Evolutionary conservation across 192 early-diverging fungal genomes (phyloP).

Genomic region (Podila epicladia): DNA sequence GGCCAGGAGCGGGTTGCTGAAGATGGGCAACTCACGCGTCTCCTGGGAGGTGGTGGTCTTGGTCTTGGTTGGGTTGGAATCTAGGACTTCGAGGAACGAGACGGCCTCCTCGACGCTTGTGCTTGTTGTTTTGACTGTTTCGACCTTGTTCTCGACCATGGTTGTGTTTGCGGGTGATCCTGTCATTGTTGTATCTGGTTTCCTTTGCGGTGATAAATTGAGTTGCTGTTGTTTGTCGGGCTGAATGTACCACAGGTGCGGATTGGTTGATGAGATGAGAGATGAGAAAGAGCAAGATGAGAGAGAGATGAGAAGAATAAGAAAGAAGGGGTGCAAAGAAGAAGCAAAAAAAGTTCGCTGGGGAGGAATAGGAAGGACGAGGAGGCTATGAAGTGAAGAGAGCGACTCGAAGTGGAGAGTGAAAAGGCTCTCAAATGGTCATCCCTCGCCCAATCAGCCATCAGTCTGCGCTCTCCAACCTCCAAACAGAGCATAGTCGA

Average conservation of each 20-base stretch:
- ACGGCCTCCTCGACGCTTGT: slow-evolving; percentile 22
- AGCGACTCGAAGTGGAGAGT: too few species aligned
- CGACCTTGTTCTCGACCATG: slow-evolving; percentile 22
- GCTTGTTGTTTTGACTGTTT: slow-evolving; percentile 7
- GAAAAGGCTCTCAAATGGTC: too few species aligned
- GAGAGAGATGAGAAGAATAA: background rate
- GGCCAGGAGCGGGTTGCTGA: slow-evolving; percentile 48
- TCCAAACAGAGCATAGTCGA: too few species aligned
- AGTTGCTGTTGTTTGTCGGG: background rate
- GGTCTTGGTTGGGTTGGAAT: background rate
- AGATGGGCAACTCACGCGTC: slow-evolving; percentile 41
- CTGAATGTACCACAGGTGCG: background rate
- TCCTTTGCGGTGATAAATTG: background rate
- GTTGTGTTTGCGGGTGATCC: slow-evolving; percentile 21
- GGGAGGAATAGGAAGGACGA: too few species aligned
- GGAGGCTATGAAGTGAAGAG: too few species aligned
- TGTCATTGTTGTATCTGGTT: slow-evolving; percentile 22
- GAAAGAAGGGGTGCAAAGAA: background rate
- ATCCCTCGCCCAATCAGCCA: too few species aligned
- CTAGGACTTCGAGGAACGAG: slow-evolving; percentile 17
- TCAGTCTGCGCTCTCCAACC: too few species aligned
- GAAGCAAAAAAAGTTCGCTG: background rate
- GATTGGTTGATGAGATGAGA: slow-evolving; percentile 4
- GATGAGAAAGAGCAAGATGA: slow-evolving; percentile 1
- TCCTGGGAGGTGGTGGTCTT: background rate